Evolutionary conservation across 768 basidiomycete species (phyloP), one percentile per base, ranked within the genome.

Genomic region (Cystofilobasidium ferigula): DNA sequence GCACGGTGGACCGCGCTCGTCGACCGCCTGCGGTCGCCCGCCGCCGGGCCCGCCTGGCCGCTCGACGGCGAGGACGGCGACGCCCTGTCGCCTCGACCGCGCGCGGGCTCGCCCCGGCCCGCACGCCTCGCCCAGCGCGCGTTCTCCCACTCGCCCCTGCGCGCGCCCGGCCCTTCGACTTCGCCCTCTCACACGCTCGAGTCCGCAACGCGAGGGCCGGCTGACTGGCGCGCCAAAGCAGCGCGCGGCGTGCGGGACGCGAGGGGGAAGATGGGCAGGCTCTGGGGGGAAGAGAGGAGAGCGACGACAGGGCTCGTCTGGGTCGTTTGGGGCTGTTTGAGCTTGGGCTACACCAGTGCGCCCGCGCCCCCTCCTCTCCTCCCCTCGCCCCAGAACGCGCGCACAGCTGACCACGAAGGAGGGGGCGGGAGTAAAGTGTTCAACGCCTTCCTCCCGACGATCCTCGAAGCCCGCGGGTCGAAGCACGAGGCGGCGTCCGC

Each of bases 351-450:
- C 30, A 54, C 51, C 4, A 54, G 51, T 86, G 69, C 61, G 84
- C 72, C 28, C 13, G n/a, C n/a, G n/a, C 30, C 5, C 16, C 45
- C 20, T 30, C 24, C 53, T 45, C 24, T 47, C 20, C 36, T 8
- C 26, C 9, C n/a, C n/a, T n/a, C n/a, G n/a, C n/a, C n/a, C n/a
- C n/a, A n/a, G n/a, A n/a, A n/a, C n/a, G n/a, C n/a, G n/a, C n/a
- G n/a, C n/a, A n/a, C n/a, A n/a, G n/a, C n/a, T n/a, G n/a, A n/a
- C n/a, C n/a, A n/a, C n/a, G n/a, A n/a, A n/a, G n/a, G n/a, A n/a
- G n/a, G n/a, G n/a, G n/a, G n/a, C n/a, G n/a, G n/a, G n/a, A 34
- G 5, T 14, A 91, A 88, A 2, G 90, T 94, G 85, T 93, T 94
- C 76, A 94, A 93, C 72, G 88, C 91, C 32, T 94, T 83, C 73